Evolutionary conservation across 768 basidiomycete genomes (phyloP), one percentile per base, ranked within the genome.

Genomic region (Auricularia heimuer): DNA sequence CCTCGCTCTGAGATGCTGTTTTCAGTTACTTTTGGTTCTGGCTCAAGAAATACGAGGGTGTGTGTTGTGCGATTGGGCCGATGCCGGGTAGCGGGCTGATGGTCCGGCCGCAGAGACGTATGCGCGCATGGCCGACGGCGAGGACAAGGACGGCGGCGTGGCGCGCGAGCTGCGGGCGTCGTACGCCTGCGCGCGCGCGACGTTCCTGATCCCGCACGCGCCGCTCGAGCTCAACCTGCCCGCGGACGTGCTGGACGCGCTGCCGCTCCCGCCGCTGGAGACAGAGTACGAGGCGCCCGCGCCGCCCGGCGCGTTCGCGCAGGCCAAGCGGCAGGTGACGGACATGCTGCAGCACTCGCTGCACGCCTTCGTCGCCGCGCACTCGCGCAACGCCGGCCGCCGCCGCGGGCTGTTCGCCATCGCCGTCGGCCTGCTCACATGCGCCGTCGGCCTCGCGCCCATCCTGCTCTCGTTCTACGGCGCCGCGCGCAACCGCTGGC

Each of bases 151-250:
- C 47, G 21, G 47, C 16, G 1, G 11, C 6, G 4, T 60, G 16
- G 56, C 73, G 3, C 78, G 80, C 0, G 54, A 60, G 61, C 70
- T 79, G 2, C 68, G 72, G 2, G 81, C 79, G 78, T 92, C 90
- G 75, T 92, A 89, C 71, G 77, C 83, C 3, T 85, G 89, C 44
- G 90, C 90, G 10, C 90, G 90, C 69, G 84, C 89, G 71, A 92
- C 90, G 0, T 92, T 92, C 72, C 83, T 91, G 67, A 87, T 85
- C 2, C 88, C 88, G 21, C 83, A 83, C 65, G 83, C 85, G 58
- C 63, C 66, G 29, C 65, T 68, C 58, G 88, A 90, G 67, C 84
- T 91, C 69, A 82, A 87, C 67, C 81, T 91, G 33, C 81, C 87
- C 11, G 86, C 86, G 8, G 82, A 83, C 29, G 47, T 54, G 1